A percentile compares a stretch with the other conserved stretches of the same genome.
phyloP scores from a whole-genome alignment of 257 asterid genomes.

The Anisodus acutangulus region DNA sequence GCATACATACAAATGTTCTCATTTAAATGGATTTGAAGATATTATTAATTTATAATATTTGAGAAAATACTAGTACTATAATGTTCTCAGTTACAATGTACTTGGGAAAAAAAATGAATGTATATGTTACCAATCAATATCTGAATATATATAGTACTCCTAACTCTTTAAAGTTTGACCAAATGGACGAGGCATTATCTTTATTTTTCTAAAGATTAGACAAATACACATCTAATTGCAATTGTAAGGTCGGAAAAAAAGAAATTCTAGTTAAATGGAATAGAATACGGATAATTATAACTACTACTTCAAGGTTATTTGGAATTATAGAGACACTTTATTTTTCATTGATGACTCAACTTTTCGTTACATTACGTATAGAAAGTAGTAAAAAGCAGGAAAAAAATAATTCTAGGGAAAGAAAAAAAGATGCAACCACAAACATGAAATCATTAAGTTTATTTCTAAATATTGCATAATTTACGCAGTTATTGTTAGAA shows the following conservation, averaged over 20 bases:
- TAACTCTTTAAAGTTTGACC: neutral
- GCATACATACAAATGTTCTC: neutral
- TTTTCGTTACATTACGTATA: neutral
- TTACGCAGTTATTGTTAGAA: neutral
- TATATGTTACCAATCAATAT: no score
- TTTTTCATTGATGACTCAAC: neutral
- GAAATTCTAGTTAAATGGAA: no score
- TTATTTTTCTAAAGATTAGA: no score
- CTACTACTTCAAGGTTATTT: neutral
- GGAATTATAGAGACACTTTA: neutral
- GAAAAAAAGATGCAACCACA: neutral
- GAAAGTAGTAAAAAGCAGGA: neutral
- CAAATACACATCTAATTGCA: no score
- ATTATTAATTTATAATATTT: neutral
- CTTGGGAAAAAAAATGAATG: neutral
- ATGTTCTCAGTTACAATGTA: neutral
- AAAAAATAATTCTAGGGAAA: neutral
- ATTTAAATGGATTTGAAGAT: neutral
- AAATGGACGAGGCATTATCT: neutral
- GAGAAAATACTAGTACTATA: neutral
- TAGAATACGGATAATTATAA: neutral
- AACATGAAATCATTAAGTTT: neutral
- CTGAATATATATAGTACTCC: no score
- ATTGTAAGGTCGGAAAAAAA: no score
- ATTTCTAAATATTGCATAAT: no score